A percentile compares a stretch with the other conserved stretches of the same genome.
Evolutionary conservation across 2,329 filamentous ascomycete species (phyloP).

Genomic region (Plectosphaerella sp.): DNA sequence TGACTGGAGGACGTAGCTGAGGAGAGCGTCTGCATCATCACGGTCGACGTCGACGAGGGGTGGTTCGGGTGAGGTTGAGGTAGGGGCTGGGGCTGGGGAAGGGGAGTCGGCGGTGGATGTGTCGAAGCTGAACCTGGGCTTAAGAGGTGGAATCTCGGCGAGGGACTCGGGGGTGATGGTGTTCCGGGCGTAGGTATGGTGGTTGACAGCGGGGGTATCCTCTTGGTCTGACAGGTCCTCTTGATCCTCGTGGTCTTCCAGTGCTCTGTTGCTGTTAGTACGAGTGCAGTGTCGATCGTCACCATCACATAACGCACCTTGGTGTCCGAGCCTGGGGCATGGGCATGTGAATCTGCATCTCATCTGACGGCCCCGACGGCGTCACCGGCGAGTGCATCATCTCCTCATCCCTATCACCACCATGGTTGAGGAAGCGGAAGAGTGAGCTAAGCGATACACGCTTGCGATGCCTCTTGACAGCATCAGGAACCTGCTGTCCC

Average conservation of each 20-base stretch:
- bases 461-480: neutral
- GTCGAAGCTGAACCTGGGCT: conserved; percentile 11
- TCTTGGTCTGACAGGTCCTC: neutral
- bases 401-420: conserved; percentile 4
- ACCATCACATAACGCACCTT: conserved; percentile 16
- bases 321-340: conserved; percentile 12
- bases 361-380: conserved; percentile 12
- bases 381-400: conserved; percentile 22
- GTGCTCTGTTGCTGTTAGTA: conserved; percentile 8
- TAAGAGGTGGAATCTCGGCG: conserved; percentile 2
- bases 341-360: conserved; percentile 15
- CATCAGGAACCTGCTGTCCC: neutral
- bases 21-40: conserved; percentile 22
- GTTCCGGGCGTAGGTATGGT: no score
- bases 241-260: conserved; percentile 2
- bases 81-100: conserved; percentile 13
- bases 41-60: conserved; percentile 1
- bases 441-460: neutral
- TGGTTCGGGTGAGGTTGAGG: conserved; percentile 11
- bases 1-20: conserved; percentile 30
- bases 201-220: neutral
- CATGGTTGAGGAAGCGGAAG: neutral
- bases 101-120: conserved; percentile 8
- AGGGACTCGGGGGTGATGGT: no score
- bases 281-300: conserved; percentile 16